Base-by-base conservation (phyloP, 371 early-diverging fungal genomes). In the Actinomortierella ambigua region DNA sequence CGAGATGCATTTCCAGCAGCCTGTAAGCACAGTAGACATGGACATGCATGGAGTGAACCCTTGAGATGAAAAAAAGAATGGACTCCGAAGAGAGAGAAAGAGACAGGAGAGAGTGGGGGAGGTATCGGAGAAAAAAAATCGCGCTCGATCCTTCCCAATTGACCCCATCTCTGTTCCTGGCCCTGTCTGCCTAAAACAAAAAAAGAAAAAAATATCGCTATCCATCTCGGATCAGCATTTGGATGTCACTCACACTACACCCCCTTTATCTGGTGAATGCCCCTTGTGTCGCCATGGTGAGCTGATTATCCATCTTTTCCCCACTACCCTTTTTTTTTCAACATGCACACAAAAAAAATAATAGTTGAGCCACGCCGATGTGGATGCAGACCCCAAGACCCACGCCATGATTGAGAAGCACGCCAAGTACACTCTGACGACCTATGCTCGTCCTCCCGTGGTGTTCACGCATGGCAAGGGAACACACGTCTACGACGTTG, bases 381-480 rank as follows among this genome's bases (percentile, higher is more conserved):
- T 57, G 0, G 69, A 77, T 41, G 77, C 78, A 4, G 77, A 81
- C 52, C 75, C 79, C 53, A 59, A 70, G 44, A 83, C 85, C 0
- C 42, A 65, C 13, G 76, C 78, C 18, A 61, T 68, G 43, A 75
- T 86, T n/a, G 57, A 78, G 13, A 68, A 75, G 57, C 81, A 70
- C 59, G 75, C 63, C 54, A 82, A 82, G 59, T 90, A 86, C 66
- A 83, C 85, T 15, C 65, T 91, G 48, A 84, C 83, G 48, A 85
- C 89, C 4, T 91, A 91, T 48, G 71, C 77, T 23, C 85, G 90
- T 23, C 91, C 90, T 14, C 69, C 80, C n/a, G 58, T 90, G 7
- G 78, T 90, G 39, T 82, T 91, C 23, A 77, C 80, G 3, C 88
- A 87, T 61, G 96, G 95, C 50, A 77, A 90, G 70, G 94, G 95